These are phyloP conservation scores for Heterobasidion occidentale DNA, from an alignment of 1,284 basidiomycete genomes.

Conservation along the genomic window DNA sequence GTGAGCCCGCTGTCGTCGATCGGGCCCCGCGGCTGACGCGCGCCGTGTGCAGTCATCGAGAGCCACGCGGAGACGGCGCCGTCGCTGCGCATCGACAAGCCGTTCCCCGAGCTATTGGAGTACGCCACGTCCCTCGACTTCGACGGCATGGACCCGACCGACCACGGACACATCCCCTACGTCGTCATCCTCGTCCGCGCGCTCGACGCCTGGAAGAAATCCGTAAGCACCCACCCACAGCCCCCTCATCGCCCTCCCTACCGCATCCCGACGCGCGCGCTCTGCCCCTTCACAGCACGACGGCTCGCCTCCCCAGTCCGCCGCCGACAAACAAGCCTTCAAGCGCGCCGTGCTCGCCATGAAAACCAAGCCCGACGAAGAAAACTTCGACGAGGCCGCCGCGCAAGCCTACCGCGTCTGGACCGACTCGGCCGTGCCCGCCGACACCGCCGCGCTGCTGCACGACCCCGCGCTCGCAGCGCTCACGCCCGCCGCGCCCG, in stretches of 20 bases:
- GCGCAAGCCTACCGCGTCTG: conserved; percentile 74
- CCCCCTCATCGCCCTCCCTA: background rate
- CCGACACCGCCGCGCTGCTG: conserved; percentile 1
- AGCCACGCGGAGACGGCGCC: conserved; percentile 84
- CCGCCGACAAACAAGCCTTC: conserved; percentile 73
- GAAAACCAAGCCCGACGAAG: conserved; percentile 77
- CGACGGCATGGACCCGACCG: conserved; percentile 71
- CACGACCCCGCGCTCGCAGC: background rate
- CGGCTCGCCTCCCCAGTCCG: conserved; percentile 53
- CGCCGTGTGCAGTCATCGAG: conserved; percentile 63
- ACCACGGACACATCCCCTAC: conserved; percentile 84
- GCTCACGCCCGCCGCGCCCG: background rate
- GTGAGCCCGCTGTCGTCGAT: background rate
- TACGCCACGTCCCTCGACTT: conserved; percentile 72
- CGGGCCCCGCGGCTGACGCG: conserved; percentile 1
- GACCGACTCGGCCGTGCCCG: conserved; percentile 47
- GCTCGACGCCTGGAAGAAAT: conserved; percentile 72
- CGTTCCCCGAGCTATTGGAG: conserved; percentile 76
- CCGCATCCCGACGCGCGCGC: background rate
- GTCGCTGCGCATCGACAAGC: conserved; percentile 82
- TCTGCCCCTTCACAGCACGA: conserved; percentile 40
- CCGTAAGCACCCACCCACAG: conserved; percentile 32
- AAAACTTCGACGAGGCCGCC: conserved; percentile 94
- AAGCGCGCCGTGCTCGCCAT: conserved; percentile 53
- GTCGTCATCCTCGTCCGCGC: conserved; percentile 81